Conservation (phyloP, 2,329 filamentous ascomycete genomes). For the Metarhizium rileyi region DNA sequence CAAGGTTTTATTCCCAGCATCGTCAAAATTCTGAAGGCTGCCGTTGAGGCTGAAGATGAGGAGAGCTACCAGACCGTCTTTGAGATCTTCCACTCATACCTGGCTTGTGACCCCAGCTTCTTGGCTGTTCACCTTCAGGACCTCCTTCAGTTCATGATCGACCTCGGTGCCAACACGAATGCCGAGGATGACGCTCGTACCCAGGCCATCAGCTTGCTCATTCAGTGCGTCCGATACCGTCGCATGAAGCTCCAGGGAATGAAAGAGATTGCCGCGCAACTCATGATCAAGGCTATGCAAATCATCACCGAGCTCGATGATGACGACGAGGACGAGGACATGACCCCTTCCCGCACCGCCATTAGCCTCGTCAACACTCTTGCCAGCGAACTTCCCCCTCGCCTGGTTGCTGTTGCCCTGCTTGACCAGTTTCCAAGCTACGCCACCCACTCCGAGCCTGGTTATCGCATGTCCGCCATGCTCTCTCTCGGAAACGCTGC, state of each 20-base stretch:
- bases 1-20: slow-evolving; percentile 76
- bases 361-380: slow-evolving; percentile 84
- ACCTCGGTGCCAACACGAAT: slow-evolving; percentile 66
- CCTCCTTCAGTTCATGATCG: slow-evolving; percentile 87
- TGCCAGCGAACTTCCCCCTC: slow-evolving; percentile 78
- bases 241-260: slow-evolving; percentile 93
- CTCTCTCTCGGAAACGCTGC: slow-evolving; percentile 88
- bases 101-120: slow-evolving; percentile 80
- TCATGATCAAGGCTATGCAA: slow-evolving; percentile 80
- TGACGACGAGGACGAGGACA: slow-evolving; percentile 65
- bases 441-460: slow-evolving; percentile 62
- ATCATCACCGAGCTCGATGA: slow-evolving; percentile 85
- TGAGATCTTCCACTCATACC: slow-evolving; percentile 91
- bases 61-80: slow-evolving; percentile 85
- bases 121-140: slow-evolving; percentile 81
- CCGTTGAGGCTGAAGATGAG: slow-evolving; percentile 71
- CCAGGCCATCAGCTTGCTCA: slow-evolving; percentile 87
- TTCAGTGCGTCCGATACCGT: slow-evolving; percentile 83
- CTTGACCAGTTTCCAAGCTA: slow-evolving; percentile 79
- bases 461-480: slow-evolving; percentile 82
- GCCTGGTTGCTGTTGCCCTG: slow-evolving; percentile 87
- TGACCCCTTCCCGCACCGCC: slow-evolving; percentile 72
- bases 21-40: slow-evolving; percentile 80
- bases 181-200: slow-evolving; percentile 77
- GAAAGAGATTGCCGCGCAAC: slow-evolving; percentile 69